Conservation (phyloP, 129 eudicot genomes). For the Heracleum sosnowskyi region DNA sequence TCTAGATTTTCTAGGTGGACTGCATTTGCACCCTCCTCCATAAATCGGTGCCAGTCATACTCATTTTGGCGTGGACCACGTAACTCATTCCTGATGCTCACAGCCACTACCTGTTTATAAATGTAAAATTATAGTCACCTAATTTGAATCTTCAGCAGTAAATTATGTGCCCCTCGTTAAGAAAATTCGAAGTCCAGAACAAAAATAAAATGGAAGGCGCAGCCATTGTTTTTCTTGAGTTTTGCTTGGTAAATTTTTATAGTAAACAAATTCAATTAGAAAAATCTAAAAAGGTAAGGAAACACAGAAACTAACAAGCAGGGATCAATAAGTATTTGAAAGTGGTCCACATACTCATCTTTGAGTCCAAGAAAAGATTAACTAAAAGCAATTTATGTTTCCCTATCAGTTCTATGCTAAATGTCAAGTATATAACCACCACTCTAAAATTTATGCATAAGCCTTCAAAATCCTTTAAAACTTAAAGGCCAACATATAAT, state of each 20-base stretch:
- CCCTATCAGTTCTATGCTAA: not conserved
- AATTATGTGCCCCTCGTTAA: not conserved
- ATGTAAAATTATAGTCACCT: not conserved
- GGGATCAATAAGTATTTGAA: not conserved
- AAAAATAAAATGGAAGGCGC: not conserved
- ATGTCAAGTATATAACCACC: not conserved
- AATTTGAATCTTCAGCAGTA: not conserved
- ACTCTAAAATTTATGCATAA: not conserved
- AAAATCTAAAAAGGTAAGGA: not conserved
- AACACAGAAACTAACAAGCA: not conserved
- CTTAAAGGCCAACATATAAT: not conserved
- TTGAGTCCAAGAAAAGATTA: not conserved
- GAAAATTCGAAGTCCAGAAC: not conserved
- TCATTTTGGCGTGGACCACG: constrained; percentile 48
- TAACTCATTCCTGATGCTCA: constrained; percentile 73
- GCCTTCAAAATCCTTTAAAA: not conserved
- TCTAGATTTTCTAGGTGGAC: constrained; percentile 44
- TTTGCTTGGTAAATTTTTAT: not conserved
- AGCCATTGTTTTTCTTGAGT: not conserved
- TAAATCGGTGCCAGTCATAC: constrained; percentile 46
- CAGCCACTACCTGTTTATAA: constrained; percentile 45
- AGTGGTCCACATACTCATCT: not conserved
- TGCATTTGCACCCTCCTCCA: constrained; percentile 40
- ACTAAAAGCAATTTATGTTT: not conserved
- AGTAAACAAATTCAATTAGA: not conserved